phyloP scores from a whole-genome alignment of 1,139 yeast genomes.

The Zygosaccharomyces sapae region DNA sequence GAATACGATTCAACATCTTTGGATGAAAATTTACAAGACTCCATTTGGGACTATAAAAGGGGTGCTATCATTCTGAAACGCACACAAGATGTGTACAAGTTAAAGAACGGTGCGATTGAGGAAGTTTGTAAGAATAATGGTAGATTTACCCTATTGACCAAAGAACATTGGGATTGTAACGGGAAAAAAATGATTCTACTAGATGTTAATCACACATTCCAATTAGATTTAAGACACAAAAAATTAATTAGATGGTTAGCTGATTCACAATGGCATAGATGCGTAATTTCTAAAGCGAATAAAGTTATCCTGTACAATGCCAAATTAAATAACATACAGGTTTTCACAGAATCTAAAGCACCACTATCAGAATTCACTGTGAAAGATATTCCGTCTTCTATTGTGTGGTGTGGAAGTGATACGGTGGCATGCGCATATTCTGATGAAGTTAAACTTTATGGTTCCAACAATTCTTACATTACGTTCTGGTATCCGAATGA shows the following conservation, averaged over 20 bases:
- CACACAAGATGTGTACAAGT: constrained; percentile 24
- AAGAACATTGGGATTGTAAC: constrained; percentile 31
- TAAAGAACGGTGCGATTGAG: constrained; percentile 16
- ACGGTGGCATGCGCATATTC: constrained; percentile 54
- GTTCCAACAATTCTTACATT: constrained; percentile 57
- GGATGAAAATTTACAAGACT: constrained; percentile 39
- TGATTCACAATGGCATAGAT: constrained; percentile 53
- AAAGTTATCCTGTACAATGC: constrained; percentile 55
- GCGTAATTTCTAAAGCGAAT: constrained; percentile 58
- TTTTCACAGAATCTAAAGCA: constrained; percentile 48
- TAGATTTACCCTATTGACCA: constrained; percentile 28
- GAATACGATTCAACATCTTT: constrained; percentile 67
- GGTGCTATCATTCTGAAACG: constrained; percentile 21
- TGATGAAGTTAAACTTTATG: constrained; percentile 66
- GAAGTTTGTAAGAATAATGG: constrained; percentile 22
- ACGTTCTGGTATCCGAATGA: constrained; percentile 44
- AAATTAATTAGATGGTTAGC: constrained; percentile 24
- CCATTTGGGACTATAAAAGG: constrained; percentile 32
- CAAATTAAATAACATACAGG: constrained; percentile 45
- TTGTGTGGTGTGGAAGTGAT: constrained; percentile 86
- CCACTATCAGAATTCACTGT: constrained; percentile 48
- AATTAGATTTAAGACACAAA: constrained; percentile 14
- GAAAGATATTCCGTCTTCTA: constrained; percentile 42
- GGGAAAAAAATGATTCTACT: constrained; percentile 21
- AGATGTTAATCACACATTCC: constrained; percentile 25